Percentiles rank a stretch among this genome's conserved stretches.
Evolutionary conservation across 1,284 basidiomycete genomes (phyloP).

Genomic region (Chalciporus sp.): DNA sequence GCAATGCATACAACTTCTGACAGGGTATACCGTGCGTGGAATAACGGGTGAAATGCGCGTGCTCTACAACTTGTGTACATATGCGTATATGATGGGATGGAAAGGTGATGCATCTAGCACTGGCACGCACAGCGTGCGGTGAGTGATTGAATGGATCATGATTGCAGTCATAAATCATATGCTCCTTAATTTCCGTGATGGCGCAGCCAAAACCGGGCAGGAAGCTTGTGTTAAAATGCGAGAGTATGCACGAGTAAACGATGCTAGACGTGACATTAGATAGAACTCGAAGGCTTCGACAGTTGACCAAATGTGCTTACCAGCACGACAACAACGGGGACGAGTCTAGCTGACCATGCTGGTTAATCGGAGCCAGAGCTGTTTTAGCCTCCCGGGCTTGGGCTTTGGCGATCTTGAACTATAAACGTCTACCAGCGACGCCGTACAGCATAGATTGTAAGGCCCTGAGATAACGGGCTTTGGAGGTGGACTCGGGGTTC

Average conservation of each 20-base stretch:
- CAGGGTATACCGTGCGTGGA: conserved; percentile 9
- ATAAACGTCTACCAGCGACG: conserved; percentile 35
- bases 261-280: background rate
- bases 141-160: conserved; percentile 23
- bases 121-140: conserved; percentile 31
- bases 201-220: background rate
- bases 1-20: conserved; percentile 9
- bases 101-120: conserved; percentile 12
- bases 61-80: conserved; percentile 20
- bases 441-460: conserved; percentile 29
- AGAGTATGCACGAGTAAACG: background rate
- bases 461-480: conserved; percentile 35
- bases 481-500: conserved; percentile 18
- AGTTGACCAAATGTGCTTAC: background rate
- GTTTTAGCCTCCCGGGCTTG: conserved; percentile 28
- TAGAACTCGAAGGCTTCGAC: background rate
- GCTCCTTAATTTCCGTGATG: conserved; percentile 1
- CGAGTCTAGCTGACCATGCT: conserved; percentile 11
- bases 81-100: conserved; percentile 11
- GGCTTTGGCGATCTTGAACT: conserved; percentile 14
- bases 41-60: conserved; percentile 10
- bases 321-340: conserved; percentile 9
- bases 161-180: conserved; percentile 20
- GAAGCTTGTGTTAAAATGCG: background rate
- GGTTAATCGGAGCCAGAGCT: conserved; percentile 31